These are phyloP conservation scores for Nakaseomyces nivariensis DNA, from an alignment of 1,139 yeast species.

Conservation along the genomic window DNA sequence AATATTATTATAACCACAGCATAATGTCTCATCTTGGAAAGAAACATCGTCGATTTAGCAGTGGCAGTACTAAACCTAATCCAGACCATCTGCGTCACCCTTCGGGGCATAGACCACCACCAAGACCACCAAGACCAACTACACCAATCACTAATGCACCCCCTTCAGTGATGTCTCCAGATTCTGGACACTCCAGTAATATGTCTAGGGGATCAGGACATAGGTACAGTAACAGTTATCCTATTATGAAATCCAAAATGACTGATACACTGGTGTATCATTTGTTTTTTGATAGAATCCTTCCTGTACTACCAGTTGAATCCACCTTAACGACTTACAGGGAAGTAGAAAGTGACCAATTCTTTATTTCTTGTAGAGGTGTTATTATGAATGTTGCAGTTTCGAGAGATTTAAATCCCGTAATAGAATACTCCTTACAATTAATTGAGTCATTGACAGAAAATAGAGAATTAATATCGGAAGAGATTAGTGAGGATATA, in stretches of 20 bases:
- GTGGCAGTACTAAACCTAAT: background rate
- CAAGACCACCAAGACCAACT: slow-evolving; percentile 1
- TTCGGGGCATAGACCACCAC: background rate
- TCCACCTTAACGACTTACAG: slow-evolving; percentile 13
- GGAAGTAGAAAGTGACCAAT: slow-evolving; percentile 22
- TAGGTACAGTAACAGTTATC: slow-evolving; percentile 1
- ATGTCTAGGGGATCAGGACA: background rate
- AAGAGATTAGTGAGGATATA: slow-evolving; percentile 11
- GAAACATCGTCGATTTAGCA: background rate
- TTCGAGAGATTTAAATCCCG: slow-evolving; percentile 14
- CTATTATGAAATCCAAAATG: slow-evolving; percentile 6
- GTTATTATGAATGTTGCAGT: slow-evolving; percentile 18
- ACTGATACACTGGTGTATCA: slow-evolving; percentile 14
- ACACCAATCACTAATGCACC: slow-evolving; percentile 1
- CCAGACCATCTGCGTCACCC: background rate
- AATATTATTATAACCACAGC: no score
- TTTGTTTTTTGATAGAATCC: slow-evolving; percentile 13
- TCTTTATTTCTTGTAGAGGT: slow-evolving; percentile 16
- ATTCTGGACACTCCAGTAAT: slow-evolving; percentile 1
- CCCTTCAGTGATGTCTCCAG: background rate
- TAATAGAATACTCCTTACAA: slow-evolving; percentile 14
- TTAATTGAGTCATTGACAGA: slow-evolving; percentile 17
- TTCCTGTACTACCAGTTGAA: slow-evolving; percentile 16
- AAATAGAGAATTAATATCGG: slow-evolving; percentile 11
- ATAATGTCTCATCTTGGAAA: background rate